phyloP scores from a whole-genome alignment of 495 filamentous ascomycete species.

The Bombardia bombarda region DNA sequence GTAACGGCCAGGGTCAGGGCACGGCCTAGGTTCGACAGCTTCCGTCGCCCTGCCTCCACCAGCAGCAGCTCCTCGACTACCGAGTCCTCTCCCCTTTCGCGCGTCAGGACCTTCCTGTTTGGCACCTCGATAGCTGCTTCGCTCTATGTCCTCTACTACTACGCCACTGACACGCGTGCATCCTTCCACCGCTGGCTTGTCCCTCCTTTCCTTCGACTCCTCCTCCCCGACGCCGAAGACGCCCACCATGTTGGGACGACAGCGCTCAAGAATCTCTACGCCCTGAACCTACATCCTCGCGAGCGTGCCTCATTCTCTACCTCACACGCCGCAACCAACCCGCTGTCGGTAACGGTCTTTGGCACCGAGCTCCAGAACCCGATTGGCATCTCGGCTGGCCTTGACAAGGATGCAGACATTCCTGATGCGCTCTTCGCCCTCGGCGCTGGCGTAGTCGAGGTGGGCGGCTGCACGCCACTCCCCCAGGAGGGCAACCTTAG shows the following conservation, averaged over 20 bases:
- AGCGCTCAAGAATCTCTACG: conserved; percentile 58
- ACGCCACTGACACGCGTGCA: conserved; percentile 85
- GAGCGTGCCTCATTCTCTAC: conserved; percentile 45
- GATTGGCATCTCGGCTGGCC: conserved; percentile 82
- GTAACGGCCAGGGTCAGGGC: too few relatives aligned
- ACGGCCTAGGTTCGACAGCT: too few relatives aligned
- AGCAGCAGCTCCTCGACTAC: conserved; percentile 18
- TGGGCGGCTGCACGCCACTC: conserved; percentile 79
- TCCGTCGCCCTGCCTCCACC: conserved; percentile 31
- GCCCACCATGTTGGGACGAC: conserved; percentile 74
- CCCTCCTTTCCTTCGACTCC: conserved; percentile 59
- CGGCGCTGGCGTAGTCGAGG: conserved; percentile 77
- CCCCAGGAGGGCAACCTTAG: conserved; percentile 82
- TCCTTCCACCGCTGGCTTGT: conserved; percentile 75
- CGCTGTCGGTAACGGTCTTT: conserved; percentile 55
- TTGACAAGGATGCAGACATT: conserved; percentile 90
- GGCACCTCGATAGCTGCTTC: conserved; percentile 42
- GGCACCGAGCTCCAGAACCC: conserved; percentile 73
- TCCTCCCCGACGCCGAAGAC: conserved; percentile 81
- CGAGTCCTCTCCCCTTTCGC: conserved; percentile 23
- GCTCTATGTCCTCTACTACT: conserved; percentile 51
- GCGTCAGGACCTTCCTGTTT: conserved; percentile 44
- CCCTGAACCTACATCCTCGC: conserved; percentile 60
- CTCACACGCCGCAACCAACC: conserved; percentile 11
- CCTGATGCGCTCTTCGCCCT: conserved; percentile 73